Evolutionary conservation across 1,284 basidiomycete species (phyloP).

Genomic region (Fomitiporia mediterranea): DNA sequence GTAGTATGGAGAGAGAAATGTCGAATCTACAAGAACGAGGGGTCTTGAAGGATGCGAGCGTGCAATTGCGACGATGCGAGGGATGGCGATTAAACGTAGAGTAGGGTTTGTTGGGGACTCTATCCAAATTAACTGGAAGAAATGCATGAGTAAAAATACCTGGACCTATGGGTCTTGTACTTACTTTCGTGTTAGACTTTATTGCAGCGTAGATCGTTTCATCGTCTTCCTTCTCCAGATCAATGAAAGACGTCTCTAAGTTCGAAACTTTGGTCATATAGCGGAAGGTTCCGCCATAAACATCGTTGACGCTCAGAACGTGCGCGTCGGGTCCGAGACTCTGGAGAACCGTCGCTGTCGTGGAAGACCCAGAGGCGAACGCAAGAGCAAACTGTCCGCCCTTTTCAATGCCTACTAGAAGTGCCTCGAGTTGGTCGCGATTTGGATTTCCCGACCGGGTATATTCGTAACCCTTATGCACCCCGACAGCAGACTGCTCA

Average conservation of each 20-base stretch:
- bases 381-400: constrained; percentile 74
- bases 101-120: constrained; percentile 96
- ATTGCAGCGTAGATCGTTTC: constrained; percentile 63
- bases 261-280: constrained; percentile 83
- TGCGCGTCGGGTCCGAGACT: constrained; percentile 74
- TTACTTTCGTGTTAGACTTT: constrained; percentile 76
- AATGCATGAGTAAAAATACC: not conserved
- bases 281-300: constrained; percentile 90
- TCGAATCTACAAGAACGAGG: constrained; percentile 87
- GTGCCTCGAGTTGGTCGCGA: constrained; percentile 70
- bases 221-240: constrained; percentile 69
- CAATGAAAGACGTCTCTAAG: constrained; percentile 79
- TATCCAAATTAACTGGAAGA: constrained; percentile 86
- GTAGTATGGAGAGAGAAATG: constrained; percentile 91
- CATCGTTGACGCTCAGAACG: constrained; percentile 84
- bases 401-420: constrained; percentile 69
- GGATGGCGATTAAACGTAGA: constrained; percentile 77
- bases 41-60: constrained; percentile 54
- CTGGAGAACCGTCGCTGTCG: constrained; percentile 81
- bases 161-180: constrained; percentile 21
- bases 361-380: constrained; percentile 83
- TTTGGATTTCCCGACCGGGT: constrained; percentile 90
- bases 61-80: constrained; percentile 57
- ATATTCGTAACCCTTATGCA: constrained; percentile 89
- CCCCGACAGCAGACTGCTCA: constrained; percentile 78